phyloP scores from a whole-genome alignment of 768 basidiomycete species.

The Calocybe gangraenosa region DNA sequence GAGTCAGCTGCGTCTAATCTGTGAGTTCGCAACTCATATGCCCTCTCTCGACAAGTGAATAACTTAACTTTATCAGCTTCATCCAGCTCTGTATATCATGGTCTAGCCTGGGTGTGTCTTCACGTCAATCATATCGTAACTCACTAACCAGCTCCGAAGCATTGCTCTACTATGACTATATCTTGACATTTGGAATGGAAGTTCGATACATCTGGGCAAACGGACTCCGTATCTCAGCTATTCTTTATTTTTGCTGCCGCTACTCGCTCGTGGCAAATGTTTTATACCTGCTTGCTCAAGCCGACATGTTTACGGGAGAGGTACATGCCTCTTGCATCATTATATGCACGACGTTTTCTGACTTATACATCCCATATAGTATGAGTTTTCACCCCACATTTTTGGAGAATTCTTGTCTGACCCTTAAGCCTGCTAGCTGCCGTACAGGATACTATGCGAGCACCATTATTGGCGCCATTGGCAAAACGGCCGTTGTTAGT shows the following conservation, averaged over 20 bases:
- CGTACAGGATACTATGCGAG: constrained; percentile 15
- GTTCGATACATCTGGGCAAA: constrained; percentile 22
- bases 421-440: background rate
- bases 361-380: too few relatives aligned
- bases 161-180: constrained; percentile 25
- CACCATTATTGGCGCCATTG: constrained; percentile 24
- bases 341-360: too few relatives aligned
- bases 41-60: too few relatives aligned
- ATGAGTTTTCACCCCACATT: too few relatives aligned
- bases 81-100: constrained; percentile 15
- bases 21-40: too few relatives aligned
- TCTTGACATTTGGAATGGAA: constrained; percentile 22
- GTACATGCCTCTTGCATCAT: background rate
- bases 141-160: constrained; percentile 3
- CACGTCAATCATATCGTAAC: background rate
- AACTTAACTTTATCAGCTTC: too few relatives aligned
- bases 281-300: constrained; percentile 21
- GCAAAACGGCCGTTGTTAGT: constrained; percentile 25
- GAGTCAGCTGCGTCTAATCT: too few relatives aligned
- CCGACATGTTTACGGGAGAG: constrained; percentile 11
- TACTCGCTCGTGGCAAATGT: constrained; percentile 24
- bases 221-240: constrained; percentile 20
- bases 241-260: constrained; percentile 24
- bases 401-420: too few relatives aligned
- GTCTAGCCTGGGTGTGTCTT: constrained; percentile 12